A percentile compares a stretch with the other conserved stretches of the same genome.
These are phyloP conservation scores for Blastobotrys proliferans DNA, from an alignment of 1,139 yeast genomes.

Conservation along the genomic window DNA sequence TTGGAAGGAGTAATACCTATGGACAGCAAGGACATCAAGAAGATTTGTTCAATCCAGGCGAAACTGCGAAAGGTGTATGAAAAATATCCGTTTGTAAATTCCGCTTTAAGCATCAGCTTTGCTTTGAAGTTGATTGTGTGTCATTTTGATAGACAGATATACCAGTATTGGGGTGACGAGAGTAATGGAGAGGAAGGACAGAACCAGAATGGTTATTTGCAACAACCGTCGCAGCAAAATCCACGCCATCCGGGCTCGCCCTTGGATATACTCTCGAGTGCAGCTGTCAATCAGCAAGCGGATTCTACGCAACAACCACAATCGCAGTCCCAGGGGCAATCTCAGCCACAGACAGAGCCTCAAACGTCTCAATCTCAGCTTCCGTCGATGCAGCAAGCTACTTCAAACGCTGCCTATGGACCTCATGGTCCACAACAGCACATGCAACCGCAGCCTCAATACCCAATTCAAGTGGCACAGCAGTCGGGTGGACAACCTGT, in stretches of 20 bases:
- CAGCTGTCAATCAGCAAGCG: constrained; percentile 20
- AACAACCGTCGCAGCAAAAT: constrained; percentile 1
- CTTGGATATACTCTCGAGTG: constrained; percentile 30
- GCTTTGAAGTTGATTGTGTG: constrained; percentile 29
- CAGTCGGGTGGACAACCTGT: too few relatives aligned
- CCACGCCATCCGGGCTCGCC: constrained; percentile 25
- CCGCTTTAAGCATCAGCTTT: constrained; percentile 26
- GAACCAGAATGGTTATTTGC: background rate
- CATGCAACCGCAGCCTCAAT: background rate
- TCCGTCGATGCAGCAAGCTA: background rate
- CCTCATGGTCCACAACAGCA: background rate
- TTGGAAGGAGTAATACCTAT: constrained; percentile 45
- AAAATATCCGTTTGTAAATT: constrained; percentile 27
- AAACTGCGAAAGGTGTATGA: constrained; percentile 24
- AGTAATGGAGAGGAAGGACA: constrained; percentile 8
- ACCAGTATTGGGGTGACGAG: constrained; percentile 15
- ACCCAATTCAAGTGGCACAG: too few relatives aligned
- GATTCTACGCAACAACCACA: constrained; percentile 1
- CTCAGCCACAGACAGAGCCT: background rate
- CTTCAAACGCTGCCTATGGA: background rate
- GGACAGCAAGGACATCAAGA: constrained; percentile 45
- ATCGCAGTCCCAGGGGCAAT: background rate
- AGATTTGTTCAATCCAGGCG: constrained; percentile 44
- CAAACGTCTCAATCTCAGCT: constrained; percentile 1
- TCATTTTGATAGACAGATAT: constrained; percentile 30